Conservation (phyloP, 2,329 filamentous ascomycete species). For the Aspergillus novofumigatus region DNA sequence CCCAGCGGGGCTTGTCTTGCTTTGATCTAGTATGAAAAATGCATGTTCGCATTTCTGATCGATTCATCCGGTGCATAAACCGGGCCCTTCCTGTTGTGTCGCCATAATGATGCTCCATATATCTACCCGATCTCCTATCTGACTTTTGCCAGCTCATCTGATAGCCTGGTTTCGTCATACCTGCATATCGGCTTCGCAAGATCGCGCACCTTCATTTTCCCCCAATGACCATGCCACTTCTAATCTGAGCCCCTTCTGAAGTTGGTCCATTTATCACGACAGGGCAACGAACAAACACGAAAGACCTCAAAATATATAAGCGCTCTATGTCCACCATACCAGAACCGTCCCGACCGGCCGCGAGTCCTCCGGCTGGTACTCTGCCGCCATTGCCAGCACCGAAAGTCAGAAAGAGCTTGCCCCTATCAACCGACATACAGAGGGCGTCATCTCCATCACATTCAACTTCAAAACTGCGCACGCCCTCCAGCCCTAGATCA, state of each 20-base stretch:
- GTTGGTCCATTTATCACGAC: neutral
- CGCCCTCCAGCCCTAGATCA: constrained; percentile 55
- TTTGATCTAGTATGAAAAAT: neutral
- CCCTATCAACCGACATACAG: constrained; percentile 44
- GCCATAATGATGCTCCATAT: neutral
- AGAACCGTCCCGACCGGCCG: constrained; percentile 55
- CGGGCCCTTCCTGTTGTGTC: neutral
- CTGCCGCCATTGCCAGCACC: constrained; percentile 69
- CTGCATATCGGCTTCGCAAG: neutral
- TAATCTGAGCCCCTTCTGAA: neutral
- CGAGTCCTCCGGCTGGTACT: constrained; percentile 66
- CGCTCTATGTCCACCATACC: constrained; percentile 58
- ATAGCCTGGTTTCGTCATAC: neutral
- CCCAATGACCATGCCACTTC: neutral
- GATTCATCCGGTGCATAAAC: neutral
- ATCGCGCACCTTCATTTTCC: neutral
- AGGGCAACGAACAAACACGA: neutral
- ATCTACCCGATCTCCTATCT: neutral
- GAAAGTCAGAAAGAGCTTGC: constrained; percentile 67
- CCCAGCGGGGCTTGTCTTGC: neutral
- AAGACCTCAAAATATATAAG: neutral
- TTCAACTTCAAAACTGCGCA: constrained; percentile 54
- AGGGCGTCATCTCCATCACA: constrained; percentile 41
- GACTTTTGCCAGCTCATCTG: neutral
- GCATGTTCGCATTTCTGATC: neutral